Conservation (phyloP, 305 asterid species). For the Euphrasia arctica region DNA sequence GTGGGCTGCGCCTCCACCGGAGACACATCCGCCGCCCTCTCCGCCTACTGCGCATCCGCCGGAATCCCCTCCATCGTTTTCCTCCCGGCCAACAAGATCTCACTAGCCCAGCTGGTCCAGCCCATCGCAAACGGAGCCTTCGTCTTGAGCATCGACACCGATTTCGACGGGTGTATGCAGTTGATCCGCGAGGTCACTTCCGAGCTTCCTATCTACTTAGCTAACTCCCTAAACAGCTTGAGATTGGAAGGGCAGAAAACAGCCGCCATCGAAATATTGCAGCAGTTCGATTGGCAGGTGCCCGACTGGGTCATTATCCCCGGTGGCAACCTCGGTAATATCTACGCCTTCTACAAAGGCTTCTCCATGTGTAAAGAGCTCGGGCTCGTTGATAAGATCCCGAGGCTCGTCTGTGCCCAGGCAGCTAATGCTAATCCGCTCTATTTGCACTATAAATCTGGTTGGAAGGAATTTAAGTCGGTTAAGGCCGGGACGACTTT, state of each 20-base stretch:
- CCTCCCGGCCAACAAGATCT: slow-evolving; percentile 60
- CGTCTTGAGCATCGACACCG: slow-evolving; percentile 67
- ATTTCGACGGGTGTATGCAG: slow-evolving; percentile 87
- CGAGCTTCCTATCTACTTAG: slow-evolving; percentile 69
- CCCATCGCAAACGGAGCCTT: slow-evolving; percentile 81
- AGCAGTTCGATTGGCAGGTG: slow-evolving; percentile 83
- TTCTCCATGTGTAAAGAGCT: slow-evolving; percentile 71
- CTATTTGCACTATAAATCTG: slow-evolving; percentile 61
- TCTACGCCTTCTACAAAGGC: slow-evolving; percentile 76
- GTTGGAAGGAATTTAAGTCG: slow-evolving; percentile 67
- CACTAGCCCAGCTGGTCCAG: slow-evolving; percentile 73
- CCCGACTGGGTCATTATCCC: slow-evolving; percentile 88
- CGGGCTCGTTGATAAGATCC: slow-evolving; percentile 62
- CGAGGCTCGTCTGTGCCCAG: slow-evolving; percentile 80
- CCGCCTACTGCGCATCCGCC: slow-evolving; percentile 69
- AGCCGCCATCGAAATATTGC: slow-evolving; percentile 70
- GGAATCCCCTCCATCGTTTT: slow-evolving; percentile 79
- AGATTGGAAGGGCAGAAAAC: slow-evolving; percentile 79
- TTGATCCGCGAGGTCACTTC: slow-evolving; percentile 69
- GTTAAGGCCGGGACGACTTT: slow-evolving; percentile 69
- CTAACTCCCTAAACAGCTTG: slow-evolving; percentile 68
- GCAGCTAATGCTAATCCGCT: slow-evolving; percentile 82
- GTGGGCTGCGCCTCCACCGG: slow-evolving; percentile 83
- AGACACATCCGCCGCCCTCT: slow-evolving; percentile 70
- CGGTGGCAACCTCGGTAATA: slow-evolving; percentile 75